These are phyloP conservation scores for Raffaelea ambrosiae DNA, from an alignment of 2,329 filamentous ascomycete species.

Conservation along the genomic window DNA sequence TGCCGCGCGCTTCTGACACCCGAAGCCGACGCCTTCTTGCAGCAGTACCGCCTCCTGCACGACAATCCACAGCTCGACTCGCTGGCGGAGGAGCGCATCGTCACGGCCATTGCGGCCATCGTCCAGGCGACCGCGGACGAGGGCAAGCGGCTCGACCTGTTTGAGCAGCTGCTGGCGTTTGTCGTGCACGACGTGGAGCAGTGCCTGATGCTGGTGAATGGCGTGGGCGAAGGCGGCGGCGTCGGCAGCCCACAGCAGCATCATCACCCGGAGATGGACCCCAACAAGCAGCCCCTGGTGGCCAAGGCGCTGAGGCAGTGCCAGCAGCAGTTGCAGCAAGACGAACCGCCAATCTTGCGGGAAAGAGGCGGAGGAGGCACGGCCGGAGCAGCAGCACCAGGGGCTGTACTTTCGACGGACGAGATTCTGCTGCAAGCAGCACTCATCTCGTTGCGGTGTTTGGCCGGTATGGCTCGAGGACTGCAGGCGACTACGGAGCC, in stretches of 20 bases:
- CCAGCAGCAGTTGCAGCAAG: constrained; percentile 10
- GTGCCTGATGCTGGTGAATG: constrained; percentile 24
- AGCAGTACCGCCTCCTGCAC: constrained; percentile 62
- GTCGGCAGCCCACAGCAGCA: constrained; percentile 17
- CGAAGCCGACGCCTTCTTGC: constrained; percentile 60
- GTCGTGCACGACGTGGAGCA: constrained; percentile 53
- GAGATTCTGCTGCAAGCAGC: constrained; percentile 41
- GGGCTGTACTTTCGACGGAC: constrained; percentile 17
- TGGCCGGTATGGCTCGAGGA: constrained; percentile 63
- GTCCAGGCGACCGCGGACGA: constrained; percentile 62
- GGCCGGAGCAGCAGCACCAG: not conserved
- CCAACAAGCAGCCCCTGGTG: constrained; percentile 9
- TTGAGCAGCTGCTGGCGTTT: constrained; percentile 51
- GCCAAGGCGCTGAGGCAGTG: constrained; percentile 16
- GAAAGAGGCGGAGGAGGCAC: not conserved
- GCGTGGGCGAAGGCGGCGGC: too few species aligned
- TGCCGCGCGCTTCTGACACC: constrained; percentile 61
- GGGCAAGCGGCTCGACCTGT: constrained; percentile 40
- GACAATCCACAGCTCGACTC: constrained; percentile 52
- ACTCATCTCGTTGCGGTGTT: constrained; percentile 54
- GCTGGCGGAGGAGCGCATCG: constrained; percentile 62
- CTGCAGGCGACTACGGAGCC: constrained; percentile 59
- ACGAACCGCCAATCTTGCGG: too few species aligned
- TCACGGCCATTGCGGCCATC: constrained; percentile 66
- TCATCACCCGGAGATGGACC: not conserved